phyloP scores from a whole-genome alignment of 2,329 filamentous ascomycete genomes.

The Aspergillus hortae region DNA sequence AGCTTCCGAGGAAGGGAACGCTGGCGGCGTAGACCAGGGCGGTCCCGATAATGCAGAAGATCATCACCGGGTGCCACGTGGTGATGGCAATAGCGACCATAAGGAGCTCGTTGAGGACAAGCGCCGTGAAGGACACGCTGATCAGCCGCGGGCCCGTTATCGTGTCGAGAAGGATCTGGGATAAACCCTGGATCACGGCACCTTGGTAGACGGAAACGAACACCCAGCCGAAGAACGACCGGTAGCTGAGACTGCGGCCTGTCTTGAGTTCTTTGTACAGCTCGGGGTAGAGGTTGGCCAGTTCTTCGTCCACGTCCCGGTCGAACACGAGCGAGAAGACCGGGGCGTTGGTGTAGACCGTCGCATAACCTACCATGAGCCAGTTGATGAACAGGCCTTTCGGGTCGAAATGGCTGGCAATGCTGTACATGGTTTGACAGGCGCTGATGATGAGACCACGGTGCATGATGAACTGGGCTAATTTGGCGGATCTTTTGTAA shows the following conservation, averaged over 20 bases:
- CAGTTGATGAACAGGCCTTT: conserved; percentile 95
- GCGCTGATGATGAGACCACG: conserved; percentile 92
- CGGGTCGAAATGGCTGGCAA: conserved; percentile 86
- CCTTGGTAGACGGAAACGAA: conserved; percentile 94
- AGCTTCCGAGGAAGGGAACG: conserved; percentile 81
- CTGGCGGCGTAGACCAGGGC: conserved; percentile 75
- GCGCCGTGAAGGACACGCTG: conserved; percentile 82
- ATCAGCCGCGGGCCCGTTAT: conserved; percentile 69
- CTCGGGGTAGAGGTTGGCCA: conserved; percentile 94
- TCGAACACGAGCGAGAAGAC: conserved; percentile 93
- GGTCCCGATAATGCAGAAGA: conserved; percentile 77
- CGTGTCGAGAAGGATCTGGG: conserved; percentile 79
- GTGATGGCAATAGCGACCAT: conserved; percentile 98
- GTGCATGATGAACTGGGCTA: conserved; percentile 97
- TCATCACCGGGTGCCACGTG: conserved; percentile 95
- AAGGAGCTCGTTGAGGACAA: conserved; percentile 89
- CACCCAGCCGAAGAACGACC: conserved; percentile 96
- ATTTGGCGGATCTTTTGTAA: conserved; percentile 92
- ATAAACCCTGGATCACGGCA: conserved; percentile 89
- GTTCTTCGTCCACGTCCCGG: conserved; percentile 87
- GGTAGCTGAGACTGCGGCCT: conserved; percentile 81
- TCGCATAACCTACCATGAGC: conserved; percentile 95
- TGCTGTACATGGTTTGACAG: conserved; percentile 96
- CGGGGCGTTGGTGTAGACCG: conserved; percentile 88
- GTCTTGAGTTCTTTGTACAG: conserved; percentile 96